Evolutionary conservation across 2,329 filamentous ascomycete species (phyloP), one percentile per base, ranked within the genome.

Genomic region (Botrytis porri): DNA sequence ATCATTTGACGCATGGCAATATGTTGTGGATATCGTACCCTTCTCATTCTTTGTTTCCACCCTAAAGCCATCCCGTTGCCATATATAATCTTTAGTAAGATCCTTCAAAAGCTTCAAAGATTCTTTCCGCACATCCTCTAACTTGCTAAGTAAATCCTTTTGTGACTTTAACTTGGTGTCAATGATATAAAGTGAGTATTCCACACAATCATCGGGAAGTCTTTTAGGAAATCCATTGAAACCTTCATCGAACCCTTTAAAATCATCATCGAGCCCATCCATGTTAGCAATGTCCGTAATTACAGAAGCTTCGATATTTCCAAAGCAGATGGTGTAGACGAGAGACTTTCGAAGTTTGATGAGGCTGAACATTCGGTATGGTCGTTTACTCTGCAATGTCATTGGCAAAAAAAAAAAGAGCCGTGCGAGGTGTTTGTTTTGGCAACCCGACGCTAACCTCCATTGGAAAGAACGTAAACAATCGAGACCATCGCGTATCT

Each of bases 21-120:
- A 12, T 48, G 16, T 29, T 20, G 37, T 45, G 59, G 37, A 32
- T 16, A 45, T 61, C 84, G 78, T 80, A 90, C 90, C 89, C 78
- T 85, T 82, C 35, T 85, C 83, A 70, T 83, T 91, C 82, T 85
- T 91, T 78, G 85, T 85, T 85, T 61, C 83, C 80, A 43, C 89
- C n/a, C 86, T 87, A 75, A 99, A 95, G 0, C 86, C 84, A 70
- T 97, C 94, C 20, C 94, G 89, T 81, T 99, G 96, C 96, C 96
- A 99, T 75, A 99, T 97, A 78, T 98, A 97, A 75, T 93, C 91
- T 77, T 89, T 90, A n/a, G 95, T 86, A 12, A 94, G 83, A 4
- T 86, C 84, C 61, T 88, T 89, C 7, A 83, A 81, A n/a, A 96
- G 82, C 41, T 89, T 85, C 3, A 87, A 83, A 0, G 92, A 90